Base-by-base conservation (phyloP, 164 flowering plant species). In the Santalum album region DNA sequence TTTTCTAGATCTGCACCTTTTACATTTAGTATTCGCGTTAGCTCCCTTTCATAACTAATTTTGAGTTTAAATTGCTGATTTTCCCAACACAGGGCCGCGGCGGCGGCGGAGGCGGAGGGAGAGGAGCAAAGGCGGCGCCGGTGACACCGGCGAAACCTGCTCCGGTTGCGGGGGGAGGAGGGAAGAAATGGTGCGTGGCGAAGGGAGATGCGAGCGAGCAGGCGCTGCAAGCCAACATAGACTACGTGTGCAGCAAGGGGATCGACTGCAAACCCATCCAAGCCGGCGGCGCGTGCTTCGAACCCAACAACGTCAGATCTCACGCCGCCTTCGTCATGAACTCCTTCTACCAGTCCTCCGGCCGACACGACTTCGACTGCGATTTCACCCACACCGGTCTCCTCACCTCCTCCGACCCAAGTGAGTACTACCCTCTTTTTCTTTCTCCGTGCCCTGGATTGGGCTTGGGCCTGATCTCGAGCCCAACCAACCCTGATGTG, bases 321-420 rank as follows among this genome's bases (percentile, higher is more conserved):
- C 98, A 90, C 39, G 92, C 96, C 0, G 50, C 86, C 3, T 90
- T 70, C 56, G 80, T 78, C 51, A 90, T 90, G 98, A 87, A 87
- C 60, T 76, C 88, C 7, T 90, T 67, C 64, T 87, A 73, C 57
- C 87, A 83, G 52, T 46, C 70, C 22, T 35, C 51, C 1, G 95
- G 90, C n/a, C 81, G 75, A 22, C 55, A 81, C 15, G 74, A 64
- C 32, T 74, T 49, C 72, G 63, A 84, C 65, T 90, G 98, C 22
- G 84, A 86, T 53, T 90, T 87, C 63, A 40, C 68, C 20, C 58
- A 63, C 27, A 80, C 85, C 19, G 98, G 84, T 1, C 12, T 64
- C n/a, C 3, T 87, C 60, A 70, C 75, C 23, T 0, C 63, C 44
- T 9, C 38, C 7, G 80, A 90, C 43, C 98, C 98, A 7, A 90